phyloP scores from a whole-genome alignment of 805 yeast species.

The Candida tallmaniae region DNA sequence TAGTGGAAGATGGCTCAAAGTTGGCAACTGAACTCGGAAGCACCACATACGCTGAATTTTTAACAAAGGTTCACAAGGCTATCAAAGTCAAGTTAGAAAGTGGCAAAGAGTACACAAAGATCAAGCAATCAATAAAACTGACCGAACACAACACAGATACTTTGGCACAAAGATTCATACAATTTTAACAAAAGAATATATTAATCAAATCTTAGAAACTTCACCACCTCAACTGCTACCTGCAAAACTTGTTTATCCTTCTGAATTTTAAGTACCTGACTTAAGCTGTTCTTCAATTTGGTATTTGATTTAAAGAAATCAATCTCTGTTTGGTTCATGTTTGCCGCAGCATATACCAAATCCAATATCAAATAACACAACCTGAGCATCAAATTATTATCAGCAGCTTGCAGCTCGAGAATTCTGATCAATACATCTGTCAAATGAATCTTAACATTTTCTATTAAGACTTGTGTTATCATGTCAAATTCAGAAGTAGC shows the following conservation, averaged over 20 bases:
- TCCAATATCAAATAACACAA: constrained; percentile 15
- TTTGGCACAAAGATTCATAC: constrained; percentile 36
- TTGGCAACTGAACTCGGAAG: constrained; percentile 29
- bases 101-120: constrained; percentile 31
- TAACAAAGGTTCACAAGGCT: constrained; percentile 62
- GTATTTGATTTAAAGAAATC: constrained; percentile 1
- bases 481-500: constrained; percentile 36
- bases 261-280: neutral
- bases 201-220: constrained; percentile 6
- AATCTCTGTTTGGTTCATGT: neutral
- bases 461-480: constrained; percentile 24
- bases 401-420: constrained; percentile 18
- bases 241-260: constrained; percentile 9
- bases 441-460: constrained; percentile 15
- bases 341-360: constrained; percentile 11
- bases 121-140: constrained; percentile 23
- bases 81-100: constrained; percentile 50
- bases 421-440: constrained; percentile 17
- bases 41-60: constrained; percentile 58
- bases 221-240: constrained; percentile 11
- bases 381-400: constrained; percentile 26
- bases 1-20: constrained; percentile 69
- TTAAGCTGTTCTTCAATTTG: constrained; percentile 6
- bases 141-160: constrained; percentile 30
- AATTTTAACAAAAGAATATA: constrained; percentile 19